Percentiles rank a stretch among this genome's conserved stretches.
phyloP scores from a whole-genome alignment of 2,329 filamentous ascomycete species.

The Hypoxylon sp. region DNA sequence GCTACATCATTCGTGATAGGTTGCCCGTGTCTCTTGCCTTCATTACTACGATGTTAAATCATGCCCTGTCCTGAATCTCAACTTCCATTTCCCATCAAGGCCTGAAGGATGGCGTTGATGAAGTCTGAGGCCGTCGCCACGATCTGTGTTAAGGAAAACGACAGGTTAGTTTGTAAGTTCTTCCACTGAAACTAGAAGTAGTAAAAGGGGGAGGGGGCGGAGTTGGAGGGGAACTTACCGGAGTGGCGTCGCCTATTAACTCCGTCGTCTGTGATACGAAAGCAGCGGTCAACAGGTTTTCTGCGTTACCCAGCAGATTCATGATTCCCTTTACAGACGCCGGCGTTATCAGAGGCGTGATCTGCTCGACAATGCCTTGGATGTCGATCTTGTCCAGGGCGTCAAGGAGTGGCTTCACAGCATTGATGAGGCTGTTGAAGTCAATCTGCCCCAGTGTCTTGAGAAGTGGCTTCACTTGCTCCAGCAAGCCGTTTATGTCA shows the following conservation, averaged over 20 bases:
- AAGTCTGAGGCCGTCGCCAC: slow-evolving; percentile 53
- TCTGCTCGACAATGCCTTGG: slow-evolving; percentile 54
- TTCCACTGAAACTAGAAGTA: neutral
- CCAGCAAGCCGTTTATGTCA: slow-evolving; percentile 58
- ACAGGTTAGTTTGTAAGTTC: slow-evolving; percentile 24
- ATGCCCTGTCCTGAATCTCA: slow-evolving; percentile 5
- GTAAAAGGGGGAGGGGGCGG: neutral
- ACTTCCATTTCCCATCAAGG: slow-evolving; percentile 43
- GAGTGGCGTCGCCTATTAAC: slow-evolving; percentile 61
- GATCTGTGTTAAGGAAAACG: slow-evolving; percentile 39
- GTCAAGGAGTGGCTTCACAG: slow-evolving; percentile 57
- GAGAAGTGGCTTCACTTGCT: slow-evolving; percentile 57
- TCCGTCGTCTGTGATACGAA: slow-evolving; percentile 62
- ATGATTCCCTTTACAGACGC: slow-evolving; percentile 57
- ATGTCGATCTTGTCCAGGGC: slow-evolving; percentile 60
- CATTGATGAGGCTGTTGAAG: slow-evolving; percentile 54
- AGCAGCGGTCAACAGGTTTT: slow-evolving; percentile 56
- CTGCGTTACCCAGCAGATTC: slow-evolving; percentile 58
- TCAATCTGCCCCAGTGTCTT: slow-evolving; percentile 56
- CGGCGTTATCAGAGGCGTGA: slow-evolving; percentile 61
- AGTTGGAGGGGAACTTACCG: slow-evolving; percentile 52
- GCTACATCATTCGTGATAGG: slow-evolving; percentile 43
- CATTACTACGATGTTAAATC: slow-evolving; percentile 34
- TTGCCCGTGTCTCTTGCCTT: slow-evolving; percentile 29
- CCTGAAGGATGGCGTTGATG: slow-evolving; percentile 51